Percentiles rank a stretch among this genome's conserved stretches.
phyloP scores from a whole-genome alignment of 108 stramenopile genomes.

The Mayamaea pseudoterrestris region DNA sequence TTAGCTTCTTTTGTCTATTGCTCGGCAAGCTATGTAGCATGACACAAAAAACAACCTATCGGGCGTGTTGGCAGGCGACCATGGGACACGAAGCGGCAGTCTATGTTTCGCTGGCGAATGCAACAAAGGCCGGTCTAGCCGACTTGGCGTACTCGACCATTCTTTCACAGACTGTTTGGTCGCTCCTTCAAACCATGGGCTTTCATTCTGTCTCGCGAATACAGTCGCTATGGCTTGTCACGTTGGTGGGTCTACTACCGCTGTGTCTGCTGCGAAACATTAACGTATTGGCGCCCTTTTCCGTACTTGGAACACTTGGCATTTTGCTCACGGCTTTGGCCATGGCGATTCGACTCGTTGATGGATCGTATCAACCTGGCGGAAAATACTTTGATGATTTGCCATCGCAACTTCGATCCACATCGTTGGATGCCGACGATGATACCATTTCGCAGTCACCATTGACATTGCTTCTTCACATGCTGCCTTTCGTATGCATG shows the following conservation, averaged over 20 bases:
- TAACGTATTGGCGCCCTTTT: conserved; percentile 49
- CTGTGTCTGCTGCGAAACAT: conserved; percentile 72
- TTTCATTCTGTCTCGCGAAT: conserved; percentile 19
- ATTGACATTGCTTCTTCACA: conserved; percentile 56
- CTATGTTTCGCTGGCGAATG: conserved; percentile 16
- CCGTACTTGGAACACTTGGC: conserved; percentile 41
- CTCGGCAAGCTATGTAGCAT: conserved; percentile 44
- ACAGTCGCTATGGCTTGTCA: conserved; percentile 21
- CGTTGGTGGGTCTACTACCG: conserved; percentile 53
- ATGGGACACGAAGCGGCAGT: conserved; percentile 12
- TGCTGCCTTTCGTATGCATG: conserved; percentile 42
- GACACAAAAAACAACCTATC: conserved; percentile 41
- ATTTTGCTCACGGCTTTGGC: conserved; percentile 30
- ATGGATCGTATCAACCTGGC: conserved; percentile 44
- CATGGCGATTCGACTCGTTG: conserved; percentile 45
- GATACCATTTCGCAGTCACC: too few species aligned
- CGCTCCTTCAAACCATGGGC: conserved; percentile 29
- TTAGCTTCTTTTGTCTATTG: conserved; percentile 69
- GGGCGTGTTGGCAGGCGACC: conserved; percentile 68
- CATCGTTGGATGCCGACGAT: too few species aligned
- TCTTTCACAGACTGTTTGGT: conserved; percentile 60
- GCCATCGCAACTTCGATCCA: conserved; percentile 12
- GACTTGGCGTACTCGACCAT: conserved; percentile 63
- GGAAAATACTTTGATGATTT: conserved; percentile 29
- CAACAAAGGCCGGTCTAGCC: conserved; percentile 27